phyloP scores from a whole-genome alignment of 306 rosid genomes.

The Oxytropis ochrocephala region DNA sequence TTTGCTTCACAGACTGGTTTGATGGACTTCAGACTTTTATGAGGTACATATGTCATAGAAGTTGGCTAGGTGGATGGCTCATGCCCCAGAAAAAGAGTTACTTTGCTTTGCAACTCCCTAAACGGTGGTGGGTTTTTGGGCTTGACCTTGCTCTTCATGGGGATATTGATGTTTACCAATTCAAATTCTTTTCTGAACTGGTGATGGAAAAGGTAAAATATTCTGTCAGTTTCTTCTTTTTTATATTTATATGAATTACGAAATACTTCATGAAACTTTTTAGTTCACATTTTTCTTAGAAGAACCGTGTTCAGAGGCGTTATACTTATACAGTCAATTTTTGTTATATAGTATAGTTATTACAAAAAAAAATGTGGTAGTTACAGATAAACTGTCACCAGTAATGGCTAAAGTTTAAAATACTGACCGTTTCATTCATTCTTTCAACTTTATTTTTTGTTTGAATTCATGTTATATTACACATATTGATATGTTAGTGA shows the following conservation, averaged over 20 bases:
- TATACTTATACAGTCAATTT: neutral
- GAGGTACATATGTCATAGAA: conserved; percentile 88
- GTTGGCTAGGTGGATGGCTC: conserved; percentile 99
- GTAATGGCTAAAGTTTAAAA: neutral
- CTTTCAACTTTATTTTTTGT: neutral
- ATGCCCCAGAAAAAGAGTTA: conserved; percentile 98
- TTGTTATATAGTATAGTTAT: neutral
- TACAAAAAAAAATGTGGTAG: neutral
- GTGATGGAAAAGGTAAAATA: conserved; percentile 61
- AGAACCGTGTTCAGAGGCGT: neutral
- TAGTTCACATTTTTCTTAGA: neutral
- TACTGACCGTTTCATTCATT: neutral
- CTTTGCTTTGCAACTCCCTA: conserved; percentile 92
- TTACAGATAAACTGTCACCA: neutral
- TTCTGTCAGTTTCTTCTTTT: neutral
- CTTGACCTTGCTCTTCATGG: conserved; percentile 87
- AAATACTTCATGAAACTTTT: neutral
- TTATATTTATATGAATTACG: neutral
- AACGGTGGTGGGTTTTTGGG: conserved; percentile 97
- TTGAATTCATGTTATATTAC: neutral
- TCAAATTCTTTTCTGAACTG: conserved; percentile 86
- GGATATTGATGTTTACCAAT: conserved; percentile 96
- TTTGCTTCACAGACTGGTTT: conserved; percentile 75
- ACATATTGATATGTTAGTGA: neutral
- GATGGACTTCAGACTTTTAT: conserved; percentile 97